Conservation (phyloP, 2,329 filamentous ascomycete genomes). For the Alternaria sp. region DNA sequence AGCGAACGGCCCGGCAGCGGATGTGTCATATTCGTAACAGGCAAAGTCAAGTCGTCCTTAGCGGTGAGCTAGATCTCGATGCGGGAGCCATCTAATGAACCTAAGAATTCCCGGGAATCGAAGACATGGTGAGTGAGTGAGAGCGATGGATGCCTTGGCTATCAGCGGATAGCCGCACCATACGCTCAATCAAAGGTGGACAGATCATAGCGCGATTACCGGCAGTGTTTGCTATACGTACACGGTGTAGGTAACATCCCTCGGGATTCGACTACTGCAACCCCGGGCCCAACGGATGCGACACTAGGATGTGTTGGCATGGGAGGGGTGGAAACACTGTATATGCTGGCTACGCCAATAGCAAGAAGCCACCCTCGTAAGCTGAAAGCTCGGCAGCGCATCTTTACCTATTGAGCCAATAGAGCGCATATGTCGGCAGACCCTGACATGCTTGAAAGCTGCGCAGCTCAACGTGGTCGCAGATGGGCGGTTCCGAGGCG, state of each 20-base stretch:
- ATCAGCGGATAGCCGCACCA: slow-evolving; percentile 5
- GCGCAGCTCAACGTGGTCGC: slow-evolving; percentile 29
- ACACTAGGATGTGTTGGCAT: slow-evolving; percentile 16
- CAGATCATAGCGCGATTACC: slow-evolving; percentile 8
- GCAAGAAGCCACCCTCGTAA: slow-evolving; percentile 16
- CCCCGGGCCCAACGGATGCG: slow-evolving; percentile 15
- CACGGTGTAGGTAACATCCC: slow-evolving; percentile 4
- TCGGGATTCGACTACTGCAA: slow-evolving; percentile 11
- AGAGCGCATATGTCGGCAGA: slow-evolving; percentile 1
- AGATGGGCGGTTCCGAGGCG: slow-evolving; percentile 21
- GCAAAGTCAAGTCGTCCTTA: slow-evolving; percentile 7
- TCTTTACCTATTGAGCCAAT: slow-evolving; percentile 19
- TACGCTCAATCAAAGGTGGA: slow-evolving; percentile 7
- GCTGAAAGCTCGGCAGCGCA: slow-evolving; percentile 17
- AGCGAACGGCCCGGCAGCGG: slow-evolving; percentile 12
- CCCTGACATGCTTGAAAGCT: slow-evolving; percentile 10
- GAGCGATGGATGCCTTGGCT: neutral
- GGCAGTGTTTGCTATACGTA: slow-evolving; percentile 22
- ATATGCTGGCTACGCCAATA: slow-evolving; percentile 22
- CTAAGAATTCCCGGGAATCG: neutral
- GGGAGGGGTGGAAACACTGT: slow-evolving; percentile 10
- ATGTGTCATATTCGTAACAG: slow-evolving; percentile 1
- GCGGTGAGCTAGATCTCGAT: slow-evolving; percentile 10
- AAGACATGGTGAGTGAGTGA: neutral
- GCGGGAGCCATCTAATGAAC: slow-evolving; percentile 1